phyloP scores from a whole-genome alignment of 768 basidiomycete genomes.

The Phanerochaete carnosa region DNA sequence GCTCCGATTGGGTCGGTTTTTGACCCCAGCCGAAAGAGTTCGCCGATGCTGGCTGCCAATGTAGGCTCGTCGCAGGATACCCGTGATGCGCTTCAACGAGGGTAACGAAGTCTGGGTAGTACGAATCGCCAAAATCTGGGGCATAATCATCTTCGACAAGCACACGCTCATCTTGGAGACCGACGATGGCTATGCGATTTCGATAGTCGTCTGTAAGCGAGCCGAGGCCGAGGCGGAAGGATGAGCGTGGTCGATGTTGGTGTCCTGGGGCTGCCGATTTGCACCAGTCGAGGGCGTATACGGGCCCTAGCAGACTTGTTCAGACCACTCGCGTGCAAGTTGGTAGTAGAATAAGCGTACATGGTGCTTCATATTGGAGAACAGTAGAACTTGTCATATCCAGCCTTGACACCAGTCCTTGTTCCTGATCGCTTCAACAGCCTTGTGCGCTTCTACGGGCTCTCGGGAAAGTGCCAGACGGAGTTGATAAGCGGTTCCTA shows the following conservation, averaged over 20 bases:
- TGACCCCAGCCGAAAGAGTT: constrained; percentile 63
- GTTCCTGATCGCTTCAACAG: neutral
- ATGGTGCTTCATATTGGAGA: constrained; percentile 29
- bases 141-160: constrained; percentile 81
- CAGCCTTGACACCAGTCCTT: neutral
- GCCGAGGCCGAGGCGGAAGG: constrained; percentile 81
- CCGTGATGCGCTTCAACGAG: constrained; percentile 83
- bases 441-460: too few species aligned
- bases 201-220: constrained; percentile 84
- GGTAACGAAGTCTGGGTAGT: constrained; percentile 80
- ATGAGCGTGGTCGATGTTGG: constrained; percentile 66
- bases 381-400: constrained; percentile 25
- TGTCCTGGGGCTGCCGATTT: constrained; percentile 75
- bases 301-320: constrained; percentile 57
- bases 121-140: constrained; percentile 30
- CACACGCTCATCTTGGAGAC: constrained; percentile 83
- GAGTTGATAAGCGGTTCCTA: too few species aligned
- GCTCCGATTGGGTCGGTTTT: constrained; percentile 65
- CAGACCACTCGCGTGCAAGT: neutral
- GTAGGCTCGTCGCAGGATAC: constrained; percentile 90
- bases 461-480: too few species aligned
- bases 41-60: constrained; percentile 85
- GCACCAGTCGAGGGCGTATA: constrained; percentile 86
- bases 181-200: constrained; percentile 77
- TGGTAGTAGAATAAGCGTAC: constrained; percentile 15